These are phyloP conservation scores for Pythium vanterpoolii DNA, from an alignment of 352 stramenopile species.

Conservation along the genomic window DNA sequence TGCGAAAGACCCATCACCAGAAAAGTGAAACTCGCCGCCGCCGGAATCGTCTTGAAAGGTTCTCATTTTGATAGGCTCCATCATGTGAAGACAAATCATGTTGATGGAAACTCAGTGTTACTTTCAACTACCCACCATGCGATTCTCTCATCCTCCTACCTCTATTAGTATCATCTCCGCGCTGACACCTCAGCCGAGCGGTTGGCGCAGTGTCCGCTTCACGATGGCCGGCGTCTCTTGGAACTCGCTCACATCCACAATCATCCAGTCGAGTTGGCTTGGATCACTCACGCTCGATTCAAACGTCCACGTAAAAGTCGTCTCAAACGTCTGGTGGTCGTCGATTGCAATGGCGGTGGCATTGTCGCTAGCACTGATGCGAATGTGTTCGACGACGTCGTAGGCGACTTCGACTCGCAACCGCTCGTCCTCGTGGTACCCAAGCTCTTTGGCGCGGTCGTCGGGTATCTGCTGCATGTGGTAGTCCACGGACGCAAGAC, in stretches of 20 bases:
- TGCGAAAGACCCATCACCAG: background rate
- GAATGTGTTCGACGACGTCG: conserved; percentile 47
- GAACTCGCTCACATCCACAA: conserved; percentile 38
- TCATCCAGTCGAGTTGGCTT: conserved; percentile 37
- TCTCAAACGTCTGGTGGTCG: conserved; percentile 42
- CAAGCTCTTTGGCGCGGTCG: conserved; percentile 17
- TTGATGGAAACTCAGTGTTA: background rate
- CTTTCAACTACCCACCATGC: too few species aligned
- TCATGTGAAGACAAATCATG: background rate
- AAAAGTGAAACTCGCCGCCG: background rate
- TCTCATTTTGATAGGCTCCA: too few species aligned
- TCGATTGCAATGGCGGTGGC: conserved; percentile 30
- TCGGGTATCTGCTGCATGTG: conserved; percentile 22
- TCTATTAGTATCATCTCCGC: background rate
- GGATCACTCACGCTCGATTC: conserved; percentile 44
- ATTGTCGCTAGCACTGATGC: conserved; percentile 5
- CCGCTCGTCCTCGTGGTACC: conserved; percentile 38
- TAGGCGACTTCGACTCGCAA: conserved; percentile 43
- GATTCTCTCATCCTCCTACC: too few species aligned
- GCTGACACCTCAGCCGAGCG: conserved; percentile 7
- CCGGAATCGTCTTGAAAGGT: background rate
- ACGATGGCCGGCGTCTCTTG: conserved; percentile 14
- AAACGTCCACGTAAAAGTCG: conserved; percentile 53
- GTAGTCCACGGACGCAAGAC: conserved; percentile 45
- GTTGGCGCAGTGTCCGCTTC: conserved; percentile 7